A percentile compares a stretch with the other conserved stretches of the same genome.
These are phyloP conservation scores for Histomonas meleagridis DNA, from an alignment of 208 protist species.

Conservation along the genomic window DNA sequence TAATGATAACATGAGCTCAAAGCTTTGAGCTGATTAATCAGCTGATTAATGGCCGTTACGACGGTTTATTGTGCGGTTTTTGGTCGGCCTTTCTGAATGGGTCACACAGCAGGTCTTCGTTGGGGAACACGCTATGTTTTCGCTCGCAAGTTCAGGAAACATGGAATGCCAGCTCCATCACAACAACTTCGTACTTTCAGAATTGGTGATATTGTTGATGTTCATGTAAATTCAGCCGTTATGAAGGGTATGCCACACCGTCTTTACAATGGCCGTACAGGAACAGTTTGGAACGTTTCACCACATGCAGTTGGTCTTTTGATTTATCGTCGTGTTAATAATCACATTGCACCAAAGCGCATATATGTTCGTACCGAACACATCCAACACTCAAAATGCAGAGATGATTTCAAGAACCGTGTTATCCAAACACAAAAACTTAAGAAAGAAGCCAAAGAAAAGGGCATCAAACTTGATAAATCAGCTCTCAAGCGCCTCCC, in stretches of 20 bases:
- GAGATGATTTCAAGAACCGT: conserved; percentile 64
- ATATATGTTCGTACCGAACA: conserved; percentile 99
- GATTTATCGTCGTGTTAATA: conserved; percentile 91
- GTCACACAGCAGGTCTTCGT: conserved; percentile 84
- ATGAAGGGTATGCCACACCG: conserved; percentile 99
- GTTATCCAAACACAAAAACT: conserved; percentile 47
- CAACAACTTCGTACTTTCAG: conserved; percentile 88
- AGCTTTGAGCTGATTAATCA: no score
- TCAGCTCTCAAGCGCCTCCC: not conserved
- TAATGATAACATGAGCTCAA: no score
- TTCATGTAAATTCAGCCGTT: conserved; percentile 87
- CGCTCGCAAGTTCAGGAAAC: conserved; percentile 80
- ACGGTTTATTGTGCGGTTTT: no score
- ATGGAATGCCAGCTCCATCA: conserved; percentile 67
- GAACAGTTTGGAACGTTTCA: conserved; percentile 96
- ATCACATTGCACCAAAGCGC: conserved; percentile 91
- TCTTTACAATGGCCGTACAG: conserved; percentile 99
- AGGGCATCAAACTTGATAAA: not conserved
- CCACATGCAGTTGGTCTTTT: conserved; percentile 91
- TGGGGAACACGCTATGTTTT: conserved; percentile 89
- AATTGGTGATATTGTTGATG: conserved; percentile 94
- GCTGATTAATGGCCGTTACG: no score
- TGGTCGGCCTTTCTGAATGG: conserved; percentile 54
- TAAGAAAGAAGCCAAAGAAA: not conserved
- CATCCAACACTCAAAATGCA: conserved; percentile 72